Evolutionary conservation across 805 yeast genomes (phyloP), one percentile per base, ranked within the genome.

Genomic region (Lipomyces spencermartinsiae): DNA sequence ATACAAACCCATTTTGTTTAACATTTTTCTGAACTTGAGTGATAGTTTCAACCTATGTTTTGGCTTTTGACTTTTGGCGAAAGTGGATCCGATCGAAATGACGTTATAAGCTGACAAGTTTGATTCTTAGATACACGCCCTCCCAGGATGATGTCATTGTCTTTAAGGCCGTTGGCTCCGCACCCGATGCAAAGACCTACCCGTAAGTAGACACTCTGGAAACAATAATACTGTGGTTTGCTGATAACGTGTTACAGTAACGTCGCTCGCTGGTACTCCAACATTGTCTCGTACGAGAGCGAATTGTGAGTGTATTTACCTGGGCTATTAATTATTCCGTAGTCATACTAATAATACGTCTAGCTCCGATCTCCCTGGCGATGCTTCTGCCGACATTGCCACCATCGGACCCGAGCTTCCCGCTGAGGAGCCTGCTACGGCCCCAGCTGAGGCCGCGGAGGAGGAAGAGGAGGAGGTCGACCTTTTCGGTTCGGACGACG

Each of bases 241-340:
- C 25, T 12, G 22, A 33, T 34, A 19, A 16, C 49, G 16, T 37
- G 55, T 14, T 29, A 12, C 53, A 64, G 68, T 83, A 89, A 91
- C 83, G 93, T 93, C 80, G 84, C 97, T 80, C 93, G 98, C 88
- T 95, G 98, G 98, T 92, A 90, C 88, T 92, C 92, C 90, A 98
- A 94, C 91, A 90, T 94, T 80, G 95, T 97, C 82, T 89, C 97
- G 71, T 91, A 88, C 88, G 85, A 93, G 75, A 92, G 86, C 78
- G 97, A 92, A 82, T 92, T 92, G 79, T 87, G 83, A 74, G 78
- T 89, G 72, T 85, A 90, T 80, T 43, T 34, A 19, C 53, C 22
- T 29, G 7, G 4, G 25, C 25, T 2, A 31, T n/a, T 37, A 58
- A 16, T n/a, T 8, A 16, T 16, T 35, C 10, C 56, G 7, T 43